Percentiles rank a stretch among this genome's conserved stretches.
These are phyloP conservation scores for Catharanthus roseus DNA, from an alignment of 257 asterid genomes.

Conservation along the genomic window DNA sequence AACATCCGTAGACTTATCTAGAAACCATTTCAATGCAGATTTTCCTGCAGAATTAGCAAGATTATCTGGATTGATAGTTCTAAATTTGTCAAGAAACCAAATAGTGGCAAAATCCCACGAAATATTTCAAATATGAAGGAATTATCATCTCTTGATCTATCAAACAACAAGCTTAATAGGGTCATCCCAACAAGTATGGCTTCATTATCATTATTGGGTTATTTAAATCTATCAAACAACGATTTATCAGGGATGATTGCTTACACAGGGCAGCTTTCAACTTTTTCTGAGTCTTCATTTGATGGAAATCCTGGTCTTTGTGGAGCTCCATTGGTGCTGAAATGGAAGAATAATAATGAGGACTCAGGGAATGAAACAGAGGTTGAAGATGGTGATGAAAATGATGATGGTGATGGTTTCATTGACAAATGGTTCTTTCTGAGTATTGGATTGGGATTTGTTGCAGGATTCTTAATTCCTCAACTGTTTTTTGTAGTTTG, in stretches of 20 bases:
- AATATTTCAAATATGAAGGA: slow-evolving; percentile 35
- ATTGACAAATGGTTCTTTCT: slow-evolving; percentile 43
- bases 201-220: slow-evolving; percentile 32
- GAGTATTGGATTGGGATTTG: slow-evolving; percentile 50
- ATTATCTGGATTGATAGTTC: slow-evolving; percentile 24
- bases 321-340: slow-evolving; percentile 35
- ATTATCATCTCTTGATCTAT: slow-evolving; percentile 44
- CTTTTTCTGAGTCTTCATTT: slow-evolving; percentile 37
- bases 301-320: slow-evolving; percentile 41
- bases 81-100: slow-evolving; percentile 48
- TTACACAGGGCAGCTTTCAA: slow-evolving; percentile 36
- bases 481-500: slow-evolving; percentile 28
- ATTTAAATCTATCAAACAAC: slow-evolving; percentile 60
- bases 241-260: slow-evolving; percentile 48
- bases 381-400: background rate
- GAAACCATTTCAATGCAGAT: slow-evolving; percentile 38
- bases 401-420: slow-evolving; percentile 18
- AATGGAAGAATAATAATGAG: slow-evolving; percentile 30
- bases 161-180: slow-evolving; percentile 38
- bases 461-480: slow-evolving; percentile 37
- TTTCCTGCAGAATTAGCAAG: slow-evolving; percentile 35
- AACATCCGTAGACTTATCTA: slow-evolving; percentile 42
- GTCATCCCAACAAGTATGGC: slow-evolving; percentile 42
- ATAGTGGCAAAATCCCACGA: slow-evolving; percentile 40
- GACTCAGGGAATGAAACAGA: slow-evolving; percentile 15